A percentile compares a stretch with the other conserved stretches of the same genome.
These are phyloP conservation scores for Desmodesmus armatus DNA, from an alignment of 139 green algal species.

Conservation along the genomic window DNA sequence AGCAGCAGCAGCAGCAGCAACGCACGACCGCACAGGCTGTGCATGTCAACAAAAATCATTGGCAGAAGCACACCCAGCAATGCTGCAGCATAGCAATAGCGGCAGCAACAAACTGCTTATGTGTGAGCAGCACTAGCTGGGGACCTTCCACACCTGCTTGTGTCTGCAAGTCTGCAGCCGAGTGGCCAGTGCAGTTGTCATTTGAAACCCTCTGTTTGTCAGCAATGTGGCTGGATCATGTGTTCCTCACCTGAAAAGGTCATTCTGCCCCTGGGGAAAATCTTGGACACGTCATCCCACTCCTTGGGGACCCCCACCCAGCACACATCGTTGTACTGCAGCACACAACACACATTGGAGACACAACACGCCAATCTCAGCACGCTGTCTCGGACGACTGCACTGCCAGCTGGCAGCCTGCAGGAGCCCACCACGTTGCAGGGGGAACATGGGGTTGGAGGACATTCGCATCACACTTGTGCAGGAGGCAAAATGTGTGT, in stretches of 20 bases:
- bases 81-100: neutral
- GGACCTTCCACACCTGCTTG: neutral
- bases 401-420: too few species aligned
- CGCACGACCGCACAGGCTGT: too few species aligned
- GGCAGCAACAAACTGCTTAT: neutral
- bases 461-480: too few species aligned
- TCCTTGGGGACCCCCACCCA: slow-evolving; percentile 70
- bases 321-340: slow-evolving; percentile 92
- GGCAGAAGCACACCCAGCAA: neutral
- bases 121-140: neutral
- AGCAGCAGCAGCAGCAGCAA: neutral
- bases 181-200: too few species aligned
- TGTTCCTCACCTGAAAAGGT: slow-evolving; percentile 58
- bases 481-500: too few species aligned
- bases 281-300: slow-evolving; percentile 53
- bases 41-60: neutral
- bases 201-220: too few species aligned
- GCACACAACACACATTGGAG: neutral
- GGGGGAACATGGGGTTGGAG: too few species aligned
- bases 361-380: too few species aligned
- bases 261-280: slow-evolving; percentile 80
- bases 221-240: too few species aligned
- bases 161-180: too few species aligned
- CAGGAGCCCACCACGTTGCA: too few species aligned
- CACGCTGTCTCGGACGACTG: too few species aligned